Evolutionary conservation across 2,329 filamentous ascomycete genomes (phyloP).

Genomic region (Phyllosticta citrichinensis): DNA sequence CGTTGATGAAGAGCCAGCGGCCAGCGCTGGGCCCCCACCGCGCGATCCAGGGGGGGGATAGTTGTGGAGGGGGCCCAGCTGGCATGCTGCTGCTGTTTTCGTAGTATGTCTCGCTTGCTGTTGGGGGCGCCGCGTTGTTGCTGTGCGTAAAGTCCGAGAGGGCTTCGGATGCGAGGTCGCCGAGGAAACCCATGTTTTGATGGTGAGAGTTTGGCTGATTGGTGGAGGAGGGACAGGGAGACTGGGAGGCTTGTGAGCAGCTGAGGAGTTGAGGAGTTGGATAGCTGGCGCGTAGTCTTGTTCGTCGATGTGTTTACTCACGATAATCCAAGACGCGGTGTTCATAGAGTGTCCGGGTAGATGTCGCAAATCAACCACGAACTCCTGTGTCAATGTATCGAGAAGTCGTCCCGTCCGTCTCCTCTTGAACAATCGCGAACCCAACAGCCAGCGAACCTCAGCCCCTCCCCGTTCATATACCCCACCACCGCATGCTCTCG

Average conservation of each 20-base stretch:
- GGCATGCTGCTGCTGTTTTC: not conserved
- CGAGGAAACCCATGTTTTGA: slow-evolving; percentile 5
- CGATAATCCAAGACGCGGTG: no score
- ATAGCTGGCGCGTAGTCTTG: no score
- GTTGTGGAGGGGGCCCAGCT: not conserved
- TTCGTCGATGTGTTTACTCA: no score
- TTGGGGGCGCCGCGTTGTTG: not conserved
- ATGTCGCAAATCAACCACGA: no score
- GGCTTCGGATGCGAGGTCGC: slow-evolving; percentile 5
- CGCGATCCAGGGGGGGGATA: slow-evolving; percentile 8
- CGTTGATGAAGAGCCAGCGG: slow-evolving; percentile 38
- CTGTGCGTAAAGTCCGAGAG: not conserved
- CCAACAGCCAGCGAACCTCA: no score
- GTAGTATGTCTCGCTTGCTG: not conserved
- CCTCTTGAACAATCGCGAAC: no score
- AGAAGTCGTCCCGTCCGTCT: no score
- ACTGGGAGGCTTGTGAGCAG: no score
- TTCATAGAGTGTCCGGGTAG: no score
- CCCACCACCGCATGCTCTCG: not conserved
- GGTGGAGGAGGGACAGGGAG: not conserved
- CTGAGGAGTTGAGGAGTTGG: no score
- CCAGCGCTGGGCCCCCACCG: slow-evolving; percentile 8
- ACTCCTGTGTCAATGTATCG: no score
- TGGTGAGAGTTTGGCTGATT: not conserved
- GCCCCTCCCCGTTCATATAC: not conserved